Evolutionary conservation across 2,329 filamentous ascomycete species (phyloP).

Genomic region (Trichoderma citrinoviride): DNA sequence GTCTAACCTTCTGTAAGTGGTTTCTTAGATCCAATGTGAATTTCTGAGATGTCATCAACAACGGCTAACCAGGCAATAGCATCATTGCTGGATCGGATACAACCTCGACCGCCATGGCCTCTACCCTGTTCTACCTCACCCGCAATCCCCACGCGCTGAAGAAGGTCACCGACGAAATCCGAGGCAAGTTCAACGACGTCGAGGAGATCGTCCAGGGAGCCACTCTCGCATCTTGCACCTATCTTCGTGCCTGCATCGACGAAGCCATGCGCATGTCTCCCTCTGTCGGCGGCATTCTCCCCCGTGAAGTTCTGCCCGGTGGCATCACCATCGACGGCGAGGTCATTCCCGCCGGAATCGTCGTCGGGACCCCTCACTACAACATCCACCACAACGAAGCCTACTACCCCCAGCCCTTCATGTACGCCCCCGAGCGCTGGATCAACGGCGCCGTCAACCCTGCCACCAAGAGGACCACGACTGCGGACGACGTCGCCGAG

Average conservation of each 20-base stretch:
- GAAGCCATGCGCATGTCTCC: constrained; percentile 64
- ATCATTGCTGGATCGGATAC: constrained; percentile 72
- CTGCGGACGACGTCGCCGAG: constrained; percentile 49
- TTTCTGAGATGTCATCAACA: not conserved
- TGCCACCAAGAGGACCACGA: constrained; percentile 39
- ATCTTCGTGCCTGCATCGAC: constrained; percentile 63
- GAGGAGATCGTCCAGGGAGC: constrained; percentile 57
- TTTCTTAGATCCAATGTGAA: not conserved
- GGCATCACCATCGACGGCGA: constrained; percentile 55
- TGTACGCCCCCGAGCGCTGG: constrained; percentile 65
- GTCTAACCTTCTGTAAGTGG: constrained; percentile 60
- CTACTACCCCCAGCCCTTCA: constrained; percentile 60
- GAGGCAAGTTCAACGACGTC: constrained; percentile 47
- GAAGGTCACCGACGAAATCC: constrained; percentile 51
- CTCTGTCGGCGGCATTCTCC: constrained; percentile 58
- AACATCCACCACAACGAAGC: constrained; percentile 63
- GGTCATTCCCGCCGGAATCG: constrained; percentile 54
- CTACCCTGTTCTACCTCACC: constrained; percentile 61
- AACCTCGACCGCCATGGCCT: constrained; percentile 65
- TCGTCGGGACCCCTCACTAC: constrained; percentile 65
- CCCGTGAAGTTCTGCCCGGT: constrained; percentile 56
- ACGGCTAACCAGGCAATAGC: constrained; percentile 31
- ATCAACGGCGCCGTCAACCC: constrained; percentile 47
- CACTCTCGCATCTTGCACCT: constrained; percentile 50
- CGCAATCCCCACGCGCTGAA: constrained; percentile 49